Conservation (phyloP, 495 filamentous ascomycete genomes). For the Xylaria cubensis region DNA sequence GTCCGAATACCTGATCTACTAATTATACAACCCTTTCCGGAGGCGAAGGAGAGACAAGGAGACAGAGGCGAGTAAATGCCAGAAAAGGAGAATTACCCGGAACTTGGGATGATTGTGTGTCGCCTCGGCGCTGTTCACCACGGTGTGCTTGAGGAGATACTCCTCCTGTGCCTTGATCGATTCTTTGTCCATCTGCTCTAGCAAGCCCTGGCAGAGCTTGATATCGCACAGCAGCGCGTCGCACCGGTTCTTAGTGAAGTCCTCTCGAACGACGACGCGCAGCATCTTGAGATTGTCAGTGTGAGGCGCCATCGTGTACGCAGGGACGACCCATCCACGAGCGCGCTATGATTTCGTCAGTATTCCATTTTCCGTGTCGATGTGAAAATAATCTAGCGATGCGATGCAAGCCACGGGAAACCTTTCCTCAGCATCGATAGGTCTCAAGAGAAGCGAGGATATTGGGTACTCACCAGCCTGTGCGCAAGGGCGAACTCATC, state of each 20-base stretch:
- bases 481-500: conserved; percentile 87
- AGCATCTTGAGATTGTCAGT: conserved; percentile 81
- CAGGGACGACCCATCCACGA: conserved; percentile 88
- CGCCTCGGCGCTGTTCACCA: conserved; percentile 60
- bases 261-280: conserved; percentile 87
- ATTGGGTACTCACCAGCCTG: conserved; percentile 55
- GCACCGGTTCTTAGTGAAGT: conserved; percentile 79
- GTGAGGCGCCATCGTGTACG: conserved; percentile 93
- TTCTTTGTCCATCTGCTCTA: conserved; percentile 75
- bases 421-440: too few species aligned
- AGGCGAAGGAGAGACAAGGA: too few species aligned
- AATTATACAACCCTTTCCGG: neutral
- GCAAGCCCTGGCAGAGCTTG: conserved; percentile 68
- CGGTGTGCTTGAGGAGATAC: conserved; percentile 65
- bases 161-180: conserved; percentile 68
- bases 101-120: conserved; percentile 70
- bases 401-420: neutral
- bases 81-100: conserved; percentile 43
- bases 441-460: neutral
- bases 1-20: neutral
- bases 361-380: neutral
- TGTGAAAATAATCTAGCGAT: neutral
- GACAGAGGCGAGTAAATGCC: neutral
- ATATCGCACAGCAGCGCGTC: conserved; percentile 76
- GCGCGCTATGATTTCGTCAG: conserved; percentile 52